These are phyloP conservation scores for Podochytrium sp. DNA, from an alignment of 192 early-diverging fungal species.

Conservation along the genomic window DNA sequence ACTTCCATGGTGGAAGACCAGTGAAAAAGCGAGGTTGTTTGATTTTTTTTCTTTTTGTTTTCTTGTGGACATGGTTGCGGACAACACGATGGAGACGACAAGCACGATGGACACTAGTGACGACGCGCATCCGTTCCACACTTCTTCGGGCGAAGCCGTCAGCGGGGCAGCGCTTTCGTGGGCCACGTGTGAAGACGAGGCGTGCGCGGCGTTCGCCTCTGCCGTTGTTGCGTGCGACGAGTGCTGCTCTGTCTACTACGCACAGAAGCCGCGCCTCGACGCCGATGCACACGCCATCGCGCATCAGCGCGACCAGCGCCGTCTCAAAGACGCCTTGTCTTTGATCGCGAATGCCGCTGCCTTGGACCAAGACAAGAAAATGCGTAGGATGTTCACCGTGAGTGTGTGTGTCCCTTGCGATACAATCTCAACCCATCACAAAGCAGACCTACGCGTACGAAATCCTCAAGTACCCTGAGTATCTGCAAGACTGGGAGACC, in stretches of 20 bases:
- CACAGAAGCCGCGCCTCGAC: not conserved
- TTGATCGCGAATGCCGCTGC: not conserved
- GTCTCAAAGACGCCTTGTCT: not conserved
- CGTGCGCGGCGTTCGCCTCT: not conserved
- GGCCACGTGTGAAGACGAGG: not conserved
- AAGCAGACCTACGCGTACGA: conserved; percentile 19
- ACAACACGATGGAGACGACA: not conserved
- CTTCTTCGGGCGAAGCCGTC: not conserved
- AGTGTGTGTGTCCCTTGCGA: not conserved
- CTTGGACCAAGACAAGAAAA: not conserved
- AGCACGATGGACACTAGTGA: not conserved
- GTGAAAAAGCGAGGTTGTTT: too few species aligned
- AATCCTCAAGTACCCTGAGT: conserved; percentile 2
- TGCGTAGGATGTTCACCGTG: not conserved
- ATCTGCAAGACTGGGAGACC: not conserved
- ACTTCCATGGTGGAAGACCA: too few species aligned
- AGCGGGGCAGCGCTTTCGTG: not conserved
- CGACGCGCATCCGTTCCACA: not conserved
- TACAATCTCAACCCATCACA: not conserved
- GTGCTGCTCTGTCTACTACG: not conserved
- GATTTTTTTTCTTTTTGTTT: not conserved
- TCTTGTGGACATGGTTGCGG: not conserved
- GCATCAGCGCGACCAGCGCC: not conserved
- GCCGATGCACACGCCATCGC: not conserved
- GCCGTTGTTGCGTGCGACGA: not conserved